A percentile compares a stretch with the other conserved stretches of the same genome.
These are phyloP conservation scores for Leptographium wingfieldii DNA, from an alignment of 2,329 filamentous ascomycete species.

Conservation along the genomic window DNA sequence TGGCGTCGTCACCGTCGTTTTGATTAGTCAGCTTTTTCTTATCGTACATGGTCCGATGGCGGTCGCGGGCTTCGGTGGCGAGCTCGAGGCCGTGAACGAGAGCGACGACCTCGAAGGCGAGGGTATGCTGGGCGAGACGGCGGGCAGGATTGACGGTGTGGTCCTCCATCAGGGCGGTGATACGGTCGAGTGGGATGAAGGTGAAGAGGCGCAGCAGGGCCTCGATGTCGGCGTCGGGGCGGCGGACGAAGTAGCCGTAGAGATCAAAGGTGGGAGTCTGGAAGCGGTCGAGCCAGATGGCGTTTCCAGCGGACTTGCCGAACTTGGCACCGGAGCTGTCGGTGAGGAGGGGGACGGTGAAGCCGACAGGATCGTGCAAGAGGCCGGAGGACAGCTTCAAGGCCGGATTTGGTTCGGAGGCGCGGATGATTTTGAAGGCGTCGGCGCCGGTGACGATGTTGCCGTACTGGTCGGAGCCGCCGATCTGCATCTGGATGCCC, in stretches of 20 bases:
- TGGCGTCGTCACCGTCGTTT: slow-evolving; percentile 6
- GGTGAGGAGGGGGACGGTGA: slow-evolving; percentile 83
- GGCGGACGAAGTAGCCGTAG: slow-evolving; percentile 80
- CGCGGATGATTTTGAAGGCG: slow-evolving; percentile 62
- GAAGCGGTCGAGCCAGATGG: slow-evolving; percentile 77
- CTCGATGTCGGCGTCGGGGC: slow-evolving; percentile 70
- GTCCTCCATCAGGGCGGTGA: slow-evolving; percentile 52
- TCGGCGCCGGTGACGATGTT: slow-evolving; percentile 91
- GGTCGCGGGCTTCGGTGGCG: slow-evolving; percentile 48
- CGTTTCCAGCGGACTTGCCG: slow-evolving; percentile 89
- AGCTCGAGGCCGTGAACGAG: slow-evolving; percentile 60
- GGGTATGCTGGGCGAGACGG: slow-evolving; percentile 66
- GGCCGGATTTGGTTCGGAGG: slow-evolving; percentile 33
- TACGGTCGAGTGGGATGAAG: slow-evolving; percentile 62
- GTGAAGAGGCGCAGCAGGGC: slow-evolving; percentile 80
- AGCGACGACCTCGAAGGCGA: slow-evolving; percentile 71
- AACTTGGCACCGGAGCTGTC: slow-evolving; percentile 80
- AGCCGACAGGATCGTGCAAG: slow-evolving; percentile 56
- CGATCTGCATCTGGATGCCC: slow-evolving; percentile 73
- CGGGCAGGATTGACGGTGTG: slow-evolving; percentile 57
- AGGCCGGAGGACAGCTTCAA: slow-evolving; percentile 26
- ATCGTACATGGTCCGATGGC: slow-evolving; percentile 37
- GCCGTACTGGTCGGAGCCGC: slow-evolving; percentile 89
- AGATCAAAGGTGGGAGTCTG: slow-evolving; percentile 76
- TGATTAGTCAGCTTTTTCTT: slow-evolving; percentile 16